Base-by-base conservation (phyloP, 495 filamentous ascomycete species). In the Tuber microsphaerosporum region DNA sequence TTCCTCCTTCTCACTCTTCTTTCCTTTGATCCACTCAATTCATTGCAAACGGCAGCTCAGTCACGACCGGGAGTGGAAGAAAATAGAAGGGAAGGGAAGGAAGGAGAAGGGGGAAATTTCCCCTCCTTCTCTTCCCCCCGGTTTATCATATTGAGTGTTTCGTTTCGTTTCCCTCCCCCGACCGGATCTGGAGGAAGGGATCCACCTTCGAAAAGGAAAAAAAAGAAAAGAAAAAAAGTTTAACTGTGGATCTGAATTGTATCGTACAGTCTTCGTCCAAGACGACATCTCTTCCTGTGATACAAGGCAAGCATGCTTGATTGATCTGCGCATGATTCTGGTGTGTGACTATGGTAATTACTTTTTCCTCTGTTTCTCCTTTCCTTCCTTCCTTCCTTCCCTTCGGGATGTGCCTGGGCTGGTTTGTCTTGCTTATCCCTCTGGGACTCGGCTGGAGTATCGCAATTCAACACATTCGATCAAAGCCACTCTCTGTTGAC, bases 261-360 rank as follows among this genome's bases (percentile, higher is more conserved):
- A 31, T 31, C 56, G 56, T 16, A 16, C 56, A 43, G 42, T 12
- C 8, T 6, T 43, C 8, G 42, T 12, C 0, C 42, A 65, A 65
- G 56, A 31, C 56, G 56, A 65, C 56, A 65, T 65, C 56, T 65
- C 31, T 31, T 65, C 31, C n/a, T 31, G 56, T 65, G 56, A 65
- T 65, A 65, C 48, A 56, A 56, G 48, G n/a, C 56, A 65, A 65
- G 56, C 56, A 31, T 65, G 56, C 56, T 65, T 65, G 56, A 65
- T 65, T 65, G 56, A 65, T 65, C 56, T 65, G 56, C 56, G 9
- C 56, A 65, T 65, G 56, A 6, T 31, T 65, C 12, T 65, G n/a
- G 26, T 61, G 51, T 61, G 51, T 26, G 51, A 26, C 51, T 61
- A 61, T 5, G 45, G 19, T 46, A 46, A 19, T 19, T 65, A 10